Conservation (phyloP, 2,329 filamentous ascomycete genomes). For the Aspergillus candidus region DNA sequence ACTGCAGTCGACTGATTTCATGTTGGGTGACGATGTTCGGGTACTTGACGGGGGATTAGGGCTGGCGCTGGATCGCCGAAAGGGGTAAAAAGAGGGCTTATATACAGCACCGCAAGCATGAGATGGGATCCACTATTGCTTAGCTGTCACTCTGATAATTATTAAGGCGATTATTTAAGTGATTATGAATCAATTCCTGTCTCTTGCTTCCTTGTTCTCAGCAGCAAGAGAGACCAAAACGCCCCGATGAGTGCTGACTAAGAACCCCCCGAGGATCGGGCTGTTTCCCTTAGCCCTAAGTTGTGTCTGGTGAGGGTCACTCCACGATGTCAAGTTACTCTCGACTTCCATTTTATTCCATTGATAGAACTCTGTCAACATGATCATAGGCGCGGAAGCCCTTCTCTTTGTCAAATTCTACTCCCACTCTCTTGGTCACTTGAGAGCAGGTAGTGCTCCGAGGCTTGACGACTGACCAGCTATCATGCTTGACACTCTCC, state of each 20-base stretch:
- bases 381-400: too few species aligned
- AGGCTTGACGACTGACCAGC: neutral
- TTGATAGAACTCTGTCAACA: too few species aligned
- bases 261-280: too few species aligned
- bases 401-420: too few species aligned
- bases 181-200: neutral
- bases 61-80: neutral
- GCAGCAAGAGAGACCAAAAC: neutral
- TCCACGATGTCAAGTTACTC: too few species aligned
- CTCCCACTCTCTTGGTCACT: too few species aligned
- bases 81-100: neutral
- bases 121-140: neutral
- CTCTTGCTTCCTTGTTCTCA: neutral
- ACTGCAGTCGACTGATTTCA: neutral
- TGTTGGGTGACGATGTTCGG: neutral
- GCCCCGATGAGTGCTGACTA: neutral
- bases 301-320: too few species aligned
- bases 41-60: constrained; percentile 1
- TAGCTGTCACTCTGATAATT: neutral
- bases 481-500: neutral
- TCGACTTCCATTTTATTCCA: too few species aligned
- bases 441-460: neutral
- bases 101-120: neutral
- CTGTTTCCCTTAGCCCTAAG: too few species aligned
- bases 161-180: neutral